A percentile compares a stretch with the other conserved stretches of the same genome.
phyloP scores from a whole-genome alignment of 1,284 basidiomycete genomes.

The Cryptococcus wingfieldii region DNA sequence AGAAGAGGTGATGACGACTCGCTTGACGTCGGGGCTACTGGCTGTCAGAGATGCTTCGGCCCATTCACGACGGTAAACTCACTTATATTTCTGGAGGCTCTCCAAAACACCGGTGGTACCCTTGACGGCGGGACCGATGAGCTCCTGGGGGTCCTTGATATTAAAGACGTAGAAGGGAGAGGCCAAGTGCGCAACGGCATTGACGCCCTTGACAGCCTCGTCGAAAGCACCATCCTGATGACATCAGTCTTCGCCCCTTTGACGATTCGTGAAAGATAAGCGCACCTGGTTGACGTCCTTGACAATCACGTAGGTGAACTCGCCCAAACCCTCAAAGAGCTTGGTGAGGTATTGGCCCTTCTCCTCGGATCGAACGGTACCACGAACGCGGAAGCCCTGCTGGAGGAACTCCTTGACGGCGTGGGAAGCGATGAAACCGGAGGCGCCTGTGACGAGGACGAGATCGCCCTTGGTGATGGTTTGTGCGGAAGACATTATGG shows the following conservation, averaged over 20 bases:
- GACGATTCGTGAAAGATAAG: not conserved
- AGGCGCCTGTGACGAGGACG: constrained; percentile 27
- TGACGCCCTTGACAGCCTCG: constrained; percentile 61
- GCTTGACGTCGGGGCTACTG: constrained; percentile 53
- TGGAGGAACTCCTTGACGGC: constrained; percentile 25
- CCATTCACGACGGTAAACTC: constrained; percentile 12
- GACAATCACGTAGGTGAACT: constrained; percentile 55
- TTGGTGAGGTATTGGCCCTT: constrained; percentile 55
- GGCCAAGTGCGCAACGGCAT: constrained; percentile 52
- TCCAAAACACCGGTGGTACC: constrained; percentile 60
- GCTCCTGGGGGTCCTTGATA: constrained; percentile 49
- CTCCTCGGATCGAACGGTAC: constrained; percentile 55
- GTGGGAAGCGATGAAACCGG: constrained; percentile 29
- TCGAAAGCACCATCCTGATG: constrained; percentile 61
- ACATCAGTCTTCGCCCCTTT: not conserved
- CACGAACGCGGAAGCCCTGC: constrained; percentile 52
- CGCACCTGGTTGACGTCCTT: constrained; percentile 56
- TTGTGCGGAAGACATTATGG: constrained; percentile 7
- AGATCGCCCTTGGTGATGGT: constrained; percentile 18
- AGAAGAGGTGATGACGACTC: constrained; percentile 66
- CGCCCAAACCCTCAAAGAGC: constrained; percentile 49
- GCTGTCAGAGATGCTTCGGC: not conserved
- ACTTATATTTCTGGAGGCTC: constrained; percentile 57
- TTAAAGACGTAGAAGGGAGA: constrained; percentile 36
- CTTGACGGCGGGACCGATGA: constrained; percentile 62